A percentile compares a stretch with the other conserved stretches of the same genome.
Conservation (phyloP, 148 eudicot species). For the Suaeda aralocaspica region DNA sequence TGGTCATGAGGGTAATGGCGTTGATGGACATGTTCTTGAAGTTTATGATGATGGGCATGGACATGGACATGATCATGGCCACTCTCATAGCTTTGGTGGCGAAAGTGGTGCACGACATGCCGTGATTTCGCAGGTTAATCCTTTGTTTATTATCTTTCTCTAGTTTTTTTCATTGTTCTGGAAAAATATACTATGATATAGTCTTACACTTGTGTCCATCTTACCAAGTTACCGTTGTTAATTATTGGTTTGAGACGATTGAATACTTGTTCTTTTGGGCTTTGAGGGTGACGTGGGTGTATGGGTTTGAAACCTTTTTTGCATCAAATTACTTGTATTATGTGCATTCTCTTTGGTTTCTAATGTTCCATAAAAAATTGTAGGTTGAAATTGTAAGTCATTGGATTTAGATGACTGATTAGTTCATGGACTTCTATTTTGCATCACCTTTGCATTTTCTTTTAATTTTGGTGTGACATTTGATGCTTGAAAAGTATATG, state of each 20-base stretch:
- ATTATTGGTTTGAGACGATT: too few species aligned
- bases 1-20: constrained; percentile 27
- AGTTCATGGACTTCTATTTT: too few species aligned
- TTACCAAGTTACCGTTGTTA: too few species aligned
- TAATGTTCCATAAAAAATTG: background rate
- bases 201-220: too few species aligned
- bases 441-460: background rate
- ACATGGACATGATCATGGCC: constrained; percentile 40
- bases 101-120: constrained; percentile 52
- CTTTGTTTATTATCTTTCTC: background rate
- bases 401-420: background rate
- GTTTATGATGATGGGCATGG: constrained; percentile 28
- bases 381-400: background rate
- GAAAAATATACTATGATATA: too few species aligned
- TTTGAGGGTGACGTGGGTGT: too few species aligned
- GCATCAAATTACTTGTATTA: background rate
- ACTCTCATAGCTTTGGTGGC: constrained; percentile 40
- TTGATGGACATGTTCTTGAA: constrained; percentile 36
- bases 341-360: background rate
- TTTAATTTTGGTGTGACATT: background rate
- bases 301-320: background rate
- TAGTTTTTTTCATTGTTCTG: too few species aligned
- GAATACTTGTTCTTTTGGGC: background rate
- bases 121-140: constrained; percentile 80
- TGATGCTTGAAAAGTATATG: background rate